Conservation (phyloP, 495 filamentous ascomycete species). For the Podospora didyma region DNA sequence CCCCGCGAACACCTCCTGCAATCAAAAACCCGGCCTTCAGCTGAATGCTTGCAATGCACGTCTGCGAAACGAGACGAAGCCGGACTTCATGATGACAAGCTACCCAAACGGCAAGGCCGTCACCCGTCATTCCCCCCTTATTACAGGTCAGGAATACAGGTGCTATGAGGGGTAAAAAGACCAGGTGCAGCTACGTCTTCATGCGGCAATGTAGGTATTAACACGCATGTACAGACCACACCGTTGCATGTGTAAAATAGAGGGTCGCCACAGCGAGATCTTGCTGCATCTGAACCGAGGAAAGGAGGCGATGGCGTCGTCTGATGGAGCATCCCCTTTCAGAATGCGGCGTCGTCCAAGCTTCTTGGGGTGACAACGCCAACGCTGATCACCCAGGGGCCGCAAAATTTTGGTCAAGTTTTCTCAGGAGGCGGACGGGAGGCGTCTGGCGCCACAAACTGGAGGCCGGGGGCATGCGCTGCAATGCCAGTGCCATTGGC, state of each 20-base stretch:
- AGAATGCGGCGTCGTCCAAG: neutral
- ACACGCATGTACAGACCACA: too few species aligned
- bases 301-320: neutral
- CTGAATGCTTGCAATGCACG: conserved; percentile 16
- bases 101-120: neutral
- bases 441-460: conserved; percentile 21
- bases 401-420: neutral
- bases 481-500: conserved; percentile 12
- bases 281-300: too few species aligned
- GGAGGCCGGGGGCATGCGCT: conserved; percentile 7
- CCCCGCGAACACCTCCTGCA: conserved; percentile 15
- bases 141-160: too few species aligned
- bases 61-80: conserved; percentile 10
- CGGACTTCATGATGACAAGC: neutral
- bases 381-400: conserved; percentile 12
- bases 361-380: conserved; percentile 7
- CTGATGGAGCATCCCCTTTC: neutral
- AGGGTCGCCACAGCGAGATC: too few species aligned
- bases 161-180: neutral
- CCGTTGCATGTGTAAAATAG: too few species aligned
- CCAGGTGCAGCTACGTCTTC: too few species aligned
- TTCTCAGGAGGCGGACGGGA: conserved; percentile 18
- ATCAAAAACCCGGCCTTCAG: conserved; percentile 18
- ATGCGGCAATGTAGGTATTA: too few species aligned
- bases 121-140: too few species aligned